Base-by-base conservation (phyloP, 192 early-diverging fungal species). In the Backusella westeae region DNA sequence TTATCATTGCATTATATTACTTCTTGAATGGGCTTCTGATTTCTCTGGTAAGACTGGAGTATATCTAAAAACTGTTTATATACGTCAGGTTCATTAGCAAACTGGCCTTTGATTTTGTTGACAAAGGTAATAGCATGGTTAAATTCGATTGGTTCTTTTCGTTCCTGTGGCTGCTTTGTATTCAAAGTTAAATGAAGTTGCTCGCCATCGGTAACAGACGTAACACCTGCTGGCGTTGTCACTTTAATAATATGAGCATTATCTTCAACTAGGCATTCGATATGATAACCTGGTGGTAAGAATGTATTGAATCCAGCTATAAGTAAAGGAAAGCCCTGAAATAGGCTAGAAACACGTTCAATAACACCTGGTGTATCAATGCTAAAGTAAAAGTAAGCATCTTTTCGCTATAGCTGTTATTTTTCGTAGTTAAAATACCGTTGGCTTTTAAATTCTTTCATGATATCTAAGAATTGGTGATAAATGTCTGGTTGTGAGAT, bases 391-490 rank as follows among this genome's bases (percentile, higher is more conserved):
- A 41, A 14, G 32, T 14, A 71, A 67, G 75, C 49, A 49, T 36
- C 6, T 36, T 14, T 56, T n/a, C 17, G 0, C 12, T 15, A 44
- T n/a, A 23, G 26, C 23, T 8, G n/a, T 26, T 15, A 32, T 39
- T 12, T 67, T 23, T 26, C 12, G 46, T 42, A 73, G 29, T 66
- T 29, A 19, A 39, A 34, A 53, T 85, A 94, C 93, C 80, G 87
- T 78, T 97, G 95, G 75, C 93, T 92, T 85, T 98, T 98, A 82
- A 98, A 99, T 79, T 99, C 97, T 86, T 97, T 97, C 97, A 99
- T 99, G 36, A 98, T 98, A 78, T 97, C 97, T 79, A 99, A 74
- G 81, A 99, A 99, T 71, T 90, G 88, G 77, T 96, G 97, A 84
- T 99, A 99, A 9, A 97, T 95, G 72, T 97, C 94, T 8, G 96